Conservation (phyloP, 1,284 basidiomycete genomes). For the Mycena citricolor region DNA sequence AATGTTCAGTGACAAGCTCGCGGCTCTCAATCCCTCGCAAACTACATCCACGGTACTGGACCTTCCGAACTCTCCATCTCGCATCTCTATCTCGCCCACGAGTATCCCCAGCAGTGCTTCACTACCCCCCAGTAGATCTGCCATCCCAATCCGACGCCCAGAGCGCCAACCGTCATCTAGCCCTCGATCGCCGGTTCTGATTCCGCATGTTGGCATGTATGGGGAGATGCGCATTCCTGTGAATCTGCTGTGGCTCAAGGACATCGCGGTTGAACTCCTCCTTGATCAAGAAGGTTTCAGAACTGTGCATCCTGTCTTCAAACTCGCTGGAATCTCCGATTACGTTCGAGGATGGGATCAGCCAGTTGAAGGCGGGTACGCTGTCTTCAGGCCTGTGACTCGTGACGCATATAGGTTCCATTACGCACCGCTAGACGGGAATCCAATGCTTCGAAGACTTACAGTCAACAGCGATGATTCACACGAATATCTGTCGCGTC, state of each 20-base stretch:
- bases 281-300: conserved; percentile 83
- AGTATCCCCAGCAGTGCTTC: too few relatives aligned
- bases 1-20: too few relatives aligned
- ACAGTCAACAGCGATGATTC: conserved; percentile 62
- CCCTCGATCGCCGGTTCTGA: too few relatives aligned
- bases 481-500: conserved; percentile 70
- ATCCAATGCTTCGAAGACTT: conserved; percentile 66
- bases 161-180: too few relatives aligned
- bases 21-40: too few relatives aligned
- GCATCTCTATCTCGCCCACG: too few relatives aligned
- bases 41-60: too few relatives aligned
- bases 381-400: conserved; percentile 62
- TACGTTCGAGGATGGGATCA: conserved; percentile 33
- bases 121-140: too few relatives aligned
- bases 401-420: conserved; percentile 67
- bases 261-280: conserved; percentile 58
- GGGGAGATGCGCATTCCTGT: too few relatives aligned
- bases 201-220: too few relatives aligned
- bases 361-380: conserved; percentile 39
- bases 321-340: conserved; percentile 50
- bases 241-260: conserved; percentile 51
- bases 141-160: too few relatives aligned
- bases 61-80: too few relatives aligned
- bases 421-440: conserved; percentile 64
- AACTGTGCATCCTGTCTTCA: conserved; percentile 56